Evolutionary conservation across 2,329 filamentous ascomycete genomes (phyloP).

Genomic region (Davidsoniella australis): DNA sequence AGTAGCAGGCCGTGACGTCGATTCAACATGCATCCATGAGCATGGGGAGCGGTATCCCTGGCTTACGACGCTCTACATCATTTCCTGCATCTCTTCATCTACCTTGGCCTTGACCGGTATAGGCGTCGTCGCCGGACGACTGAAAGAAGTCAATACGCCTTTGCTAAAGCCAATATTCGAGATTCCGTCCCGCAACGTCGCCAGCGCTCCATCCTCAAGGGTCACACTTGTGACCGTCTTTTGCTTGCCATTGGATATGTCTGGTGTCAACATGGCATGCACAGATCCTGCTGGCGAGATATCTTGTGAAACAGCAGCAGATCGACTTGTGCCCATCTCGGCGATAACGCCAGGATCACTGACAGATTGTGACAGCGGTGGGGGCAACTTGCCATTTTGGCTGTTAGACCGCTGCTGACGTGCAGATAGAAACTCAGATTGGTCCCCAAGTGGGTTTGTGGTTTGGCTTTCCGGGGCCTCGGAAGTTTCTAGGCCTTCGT

Average conservation of each 20-base stretch:
- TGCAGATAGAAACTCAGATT: slow-evolving; percentile 23
- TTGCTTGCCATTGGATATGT: slow-evolving; percentile 5
- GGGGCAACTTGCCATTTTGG: slow-evolving; percentile 14
- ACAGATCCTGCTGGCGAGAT: slow-evolving; percentile 32
- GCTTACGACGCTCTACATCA: slow-evolving; percentile 29
- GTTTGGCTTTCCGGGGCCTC: no score
- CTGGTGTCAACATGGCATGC: slow-evolving; percentile 32
- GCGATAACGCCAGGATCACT: slow-evolving; percentile 15
- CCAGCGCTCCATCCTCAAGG: slow-evolving; percentile 17
- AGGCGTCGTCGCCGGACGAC: background rate
- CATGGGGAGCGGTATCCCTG: slow-evolving; percentile 19
- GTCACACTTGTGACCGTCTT: slow-evolving; percentile 15
- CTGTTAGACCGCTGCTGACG: background rate
- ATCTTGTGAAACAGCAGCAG: background rate
- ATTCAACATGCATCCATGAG: slow-evolving; percentile 18
- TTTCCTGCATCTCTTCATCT: slow-evolving; percentile 29
- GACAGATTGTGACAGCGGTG: slow-evolving; percentile 16
- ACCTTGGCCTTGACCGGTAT: slow-evolving; percentile 18
- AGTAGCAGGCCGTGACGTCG: slow-evolving; percentile 15
- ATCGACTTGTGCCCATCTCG: background rate
- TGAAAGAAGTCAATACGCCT: slow-evolving; percentile 20
- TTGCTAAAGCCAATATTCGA: slow-evolving; percentile 32
- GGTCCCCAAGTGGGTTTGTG: no score
- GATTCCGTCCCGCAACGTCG: slow-evolving; percentile 31
- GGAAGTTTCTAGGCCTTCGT: background rate